Percentiles rank a stretch among this genome's conserved stretches.
Conservation (phyloP, 1,139 yeast species). For the Scheffersomyces illinoinensis region DNA sequence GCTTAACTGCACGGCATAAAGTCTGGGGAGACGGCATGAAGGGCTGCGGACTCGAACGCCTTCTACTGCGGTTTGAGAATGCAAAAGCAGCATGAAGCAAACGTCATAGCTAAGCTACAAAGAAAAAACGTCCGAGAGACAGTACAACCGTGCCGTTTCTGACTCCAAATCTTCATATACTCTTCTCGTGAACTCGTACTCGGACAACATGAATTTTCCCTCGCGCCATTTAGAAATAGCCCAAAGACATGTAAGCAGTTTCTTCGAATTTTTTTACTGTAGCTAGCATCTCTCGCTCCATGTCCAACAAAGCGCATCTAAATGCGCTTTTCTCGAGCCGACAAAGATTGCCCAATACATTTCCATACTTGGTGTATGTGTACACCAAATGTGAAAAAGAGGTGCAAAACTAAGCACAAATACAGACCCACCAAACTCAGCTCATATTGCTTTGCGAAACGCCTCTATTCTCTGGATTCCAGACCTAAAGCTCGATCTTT, state of each 20-base stretch:
- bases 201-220: neutral
- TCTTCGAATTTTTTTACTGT: no score
- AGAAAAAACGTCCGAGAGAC: neutral
- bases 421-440: neutral
- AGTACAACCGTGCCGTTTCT: neutral
- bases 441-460: neutral
- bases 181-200: no score
- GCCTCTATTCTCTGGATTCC: neutral
- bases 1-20: neutral
- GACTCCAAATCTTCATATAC: neutral
- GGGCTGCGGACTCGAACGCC: neutral
- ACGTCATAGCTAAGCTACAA: neutral
- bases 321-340: neutral
- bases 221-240: neutral
- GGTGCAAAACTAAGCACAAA: neutral
- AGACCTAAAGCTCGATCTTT: neutral
- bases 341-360: neutral
- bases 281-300: neutral
- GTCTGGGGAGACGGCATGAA: neutral
- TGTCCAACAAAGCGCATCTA: neutral
- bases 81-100: neutral
- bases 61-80: neutral
- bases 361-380: neutral
- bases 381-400: neutral
- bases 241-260: neutral